Evolutionary conservation across 768 basidiomycete genomes (phyloP).

Genomic region (Favolaschia claudopus): DNA sequence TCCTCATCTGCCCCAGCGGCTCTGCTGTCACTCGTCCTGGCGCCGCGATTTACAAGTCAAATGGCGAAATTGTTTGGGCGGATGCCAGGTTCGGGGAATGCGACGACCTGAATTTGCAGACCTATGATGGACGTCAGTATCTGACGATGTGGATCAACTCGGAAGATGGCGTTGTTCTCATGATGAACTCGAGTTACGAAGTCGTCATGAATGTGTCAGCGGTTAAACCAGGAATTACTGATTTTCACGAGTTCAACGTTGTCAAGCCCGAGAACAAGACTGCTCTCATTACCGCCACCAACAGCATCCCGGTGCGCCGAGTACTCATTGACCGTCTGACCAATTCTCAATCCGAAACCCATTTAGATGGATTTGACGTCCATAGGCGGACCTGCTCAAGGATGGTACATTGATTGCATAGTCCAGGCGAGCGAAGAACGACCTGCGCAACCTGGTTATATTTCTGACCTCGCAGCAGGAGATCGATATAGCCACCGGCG

Average conservation of each 20-base stretch:
- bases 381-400: constrained; percentile 8
- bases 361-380: constrained; percentile 6
- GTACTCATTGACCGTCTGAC: neutral
- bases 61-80: constrained; percentile 20
- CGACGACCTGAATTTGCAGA: constrained; percentile 14
- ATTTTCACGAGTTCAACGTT: constrained; percentile 19
- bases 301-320: constrained; percentile 4
- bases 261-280: constrained; percentile 12
- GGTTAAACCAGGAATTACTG: constrained; percentile 3
- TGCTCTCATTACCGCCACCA: constrained; percentile 4
- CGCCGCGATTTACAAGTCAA: constrained; percentile 13
- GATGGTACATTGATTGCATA: constrained; percentile 2
- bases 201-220: constrained; percentile 13
- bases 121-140: constrained; percentile 4
- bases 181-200: constrained; percentile 15
- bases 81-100: constrained; percentile 2
- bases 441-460: too few species aligned
- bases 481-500: constrained; percentile 13
- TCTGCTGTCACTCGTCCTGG: constrained; percentile 1
- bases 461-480: too few species aligned
- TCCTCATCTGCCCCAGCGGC: constrained; percentile 16
- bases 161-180: neutral
- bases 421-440: too few species aligned
- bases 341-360: neutral
- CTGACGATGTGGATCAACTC: constrained; percentile 13